Percentiles rank a stretch among this genome's conserved stretches.
Conservation (phyloP, 441 rosid species). For the Bruguiera hainesii region DNA sequence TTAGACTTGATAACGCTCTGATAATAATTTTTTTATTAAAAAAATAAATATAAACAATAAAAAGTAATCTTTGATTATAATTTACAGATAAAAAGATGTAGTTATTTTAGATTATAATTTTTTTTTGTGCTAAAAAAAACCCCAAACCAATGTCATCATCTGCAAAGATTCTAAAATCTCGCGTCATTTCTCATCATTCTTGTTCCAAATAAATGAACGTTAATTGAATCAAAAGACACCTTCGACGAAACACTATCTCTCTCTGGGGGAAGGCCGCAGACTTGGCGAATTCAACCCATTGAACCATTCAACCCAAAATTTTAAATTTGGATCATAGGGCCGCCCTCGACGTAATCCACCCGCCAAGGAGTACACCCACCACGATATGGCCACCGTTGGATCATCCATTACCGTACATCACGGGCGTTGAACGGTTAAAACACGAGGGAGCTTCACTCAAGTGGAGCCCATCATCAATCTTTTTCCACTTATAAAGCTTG, state of each 20-base stretch:
- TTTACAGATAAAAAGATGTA: too few species aligned
- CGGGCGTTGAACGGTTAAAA: constrained; percentile 22
- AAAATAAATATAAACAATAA: too few species aligned
- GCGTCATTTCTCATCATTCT: neutral
- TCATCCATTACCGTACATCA: constrained; percentile 4
- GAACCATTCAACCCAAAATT: neutral
- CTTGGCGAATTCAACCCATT: constrained; percentile 7
- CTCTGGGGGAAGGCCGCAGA: neutral
- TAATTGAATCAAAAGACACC: constrained; percentile 9
- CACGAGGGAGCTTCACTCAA: neutral
- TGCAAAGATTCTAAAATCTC: too few species aligned
- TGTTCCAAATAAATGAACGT: neutral
- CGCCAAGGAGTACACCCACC: constrained; percentile 17
- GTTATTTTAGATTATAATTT: too few species aligned
- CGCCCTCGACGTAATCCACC: neutral
- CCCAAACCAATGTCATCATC: too few species aligned
- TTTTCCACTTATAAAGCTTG: constrained; percentile 18
- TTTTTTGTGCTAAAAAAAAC: too few species aligned
- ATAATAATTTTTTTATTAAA: too few species aligned
- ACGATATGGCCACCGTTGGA: constrained; percentile 29
- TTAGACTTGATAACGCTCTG: too few species aligned
- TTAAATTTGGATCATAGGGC: neutral
- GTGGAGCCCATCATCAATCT: constrained; percentile 19
- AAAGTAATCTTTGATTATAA: too few species aligned
- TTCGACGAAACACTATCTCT: neutral